A percentile compares a stretch with the other conserved stretches of the same genome.
phyloP scores from a whole-genome alignment of 2,329 filamentous ascomycete species.

The Penicillium sp. region DNA sequence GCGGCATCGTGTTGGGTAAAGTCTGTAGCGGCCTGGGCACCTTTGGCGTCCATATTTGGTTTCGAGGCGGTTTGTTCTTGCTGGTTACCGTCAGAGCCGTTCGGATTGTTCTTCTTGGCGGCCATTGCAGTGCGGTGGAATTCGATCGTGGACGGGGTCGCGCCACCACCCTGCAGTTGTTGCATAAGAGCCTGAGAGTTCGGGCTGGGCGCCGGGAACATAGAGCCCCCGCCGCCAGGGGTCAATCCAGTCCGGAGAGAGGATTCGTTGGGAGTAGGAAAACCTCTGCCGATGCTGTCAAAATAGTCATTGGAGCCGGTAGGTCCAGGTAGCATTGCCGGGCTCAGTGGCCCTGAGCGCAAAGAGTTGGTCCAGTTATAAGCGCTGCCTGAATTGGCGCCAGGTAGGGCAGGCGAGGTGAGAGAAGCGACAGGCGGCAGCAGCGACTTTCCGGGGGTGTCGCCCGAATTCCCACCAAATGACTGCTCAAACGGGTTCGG shows the following conservation, averaged over 20 bases:
- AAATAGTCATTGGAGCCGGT: conserved; percentile 75
- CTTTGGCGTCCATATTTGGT: conserved; percentile 41
- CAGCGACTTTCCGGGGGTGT: conserved; percentile 76
- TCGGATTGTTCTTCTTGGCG: conserved; percentile 54
- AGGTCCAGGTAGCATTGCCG: conserved; percentile 90
- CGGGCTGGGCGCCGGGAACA: conserved; percentile 89
- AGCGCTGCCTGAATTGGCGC: conserved; percentile 60
- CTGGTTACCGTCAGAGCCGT: conserved; percentile 39
- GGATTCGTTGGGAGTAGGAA: conserved; percentile 94
- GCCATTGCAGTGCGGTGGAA: conserved; percentile 91
- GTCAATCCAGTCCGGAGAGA: conserved; percentile 85
- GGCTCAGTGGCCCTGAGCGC: conserved; percentile 86
- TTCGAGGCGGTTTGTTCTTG: conserved; percentile 34
- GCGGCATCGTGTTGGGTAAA: conserved; percentile 86
- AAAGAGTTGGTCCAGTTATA: conserved; percentile 83
- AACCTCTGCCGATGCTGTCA: conserved; percentile 74
- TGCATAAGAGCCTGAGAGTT: conserved; percentile 79
- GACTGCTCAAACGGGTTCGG: conserved; percentile 97
- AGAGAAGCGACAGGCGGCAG: conserved; percentile 84
- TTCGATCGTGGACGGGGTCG: conserved; percentile 84
- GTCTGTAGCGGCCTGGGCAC: conserved; percentile 49
- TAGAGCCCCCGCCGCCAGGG: conserved; percentile 89
- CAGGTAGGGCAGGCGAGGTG: conserved; percentile 81
- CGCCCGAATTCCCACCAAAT: conserved; percentile 63
- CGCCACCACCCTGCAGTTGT: conserved; percentile 69